A percentile compares a stretch with the other conserved stretches of the same genome.
Conservation (phyloP, 257 asterid species). For the Gentiana dahurica region DNA sequence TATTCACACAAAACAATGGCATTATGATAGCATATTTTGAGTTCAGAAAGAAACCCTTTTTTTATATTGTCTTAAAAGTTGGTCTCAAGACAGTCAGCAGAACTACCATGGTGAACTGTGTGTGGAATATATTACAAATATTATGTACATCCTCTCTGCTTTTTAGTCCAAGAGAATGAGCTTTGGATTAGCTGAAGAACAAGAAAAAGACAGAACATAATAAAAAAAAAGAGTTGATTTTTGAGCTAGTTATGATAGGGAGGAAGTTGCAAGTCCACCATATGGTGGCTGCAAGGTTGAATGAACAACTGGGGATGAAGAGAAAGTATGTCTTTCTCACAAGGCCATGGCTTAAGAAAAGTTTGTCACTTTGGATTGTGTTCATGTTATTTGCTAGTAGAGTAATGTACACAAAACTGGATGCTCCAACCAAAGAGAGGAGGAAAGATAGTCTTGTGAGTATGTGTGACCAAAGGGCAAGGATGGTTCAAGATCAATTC, state of each 20-base stretch:
- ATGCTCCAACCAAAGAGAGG: slow-evolving; percentile 40
- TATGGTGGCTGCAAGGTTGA: slow-evolving; percentile 47
- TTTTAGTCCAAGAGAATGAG: slow-evolving; percentile 14
- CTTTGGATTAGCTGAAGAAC: slow-evolving; percentile 15
- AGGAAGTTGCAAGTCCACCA: slow-evolving; percentile 51
- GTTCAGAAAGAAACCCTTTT: slow-evolving; percentile 21
- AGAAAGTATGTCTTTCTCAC: slow-evolving; percentile 32
- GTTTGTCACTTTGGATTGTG: slow-evolving; percentile 45
- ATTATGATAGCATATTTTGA: slow-evolving; percentile 23
- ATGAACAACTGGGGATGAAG: slow-evolving; percentile 37
- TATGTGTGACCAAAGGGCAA: slow-evolving; percentile 93
- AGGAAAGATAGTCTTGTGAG: slow-evolving; percentile 70
- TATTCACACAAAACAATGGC: slow-evolving; percentile 22
- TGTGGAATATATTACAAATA: slow-evolving; percentile 7
- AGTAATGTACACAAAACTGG: slow-evolving; percentile 25
- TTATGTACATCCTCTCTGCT: slow-evolving; percentile 13
- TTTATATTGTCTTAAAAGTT: slow-evolving; percentile 19
- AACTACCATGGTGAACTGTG: slow-evolving; percentile 8
- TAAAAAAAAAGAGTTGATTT: background rate
- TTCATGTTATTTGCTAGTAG: slow-evolving; percentile 17
- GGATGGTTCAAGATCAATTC: slow-evolving; percentile 94
- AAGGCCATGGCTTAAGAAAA: slow-evolving; percentile 19
- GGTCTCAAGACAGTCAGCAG: slow-evolving; percentile 26
- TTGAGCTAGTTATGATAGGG: slow-evolving; percentile 32
- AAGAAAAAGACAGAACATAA: slow-evolving; percentile 5